Conservation (phyloP, 306 rosid genomes). For the Geum urbanum region DNA sequence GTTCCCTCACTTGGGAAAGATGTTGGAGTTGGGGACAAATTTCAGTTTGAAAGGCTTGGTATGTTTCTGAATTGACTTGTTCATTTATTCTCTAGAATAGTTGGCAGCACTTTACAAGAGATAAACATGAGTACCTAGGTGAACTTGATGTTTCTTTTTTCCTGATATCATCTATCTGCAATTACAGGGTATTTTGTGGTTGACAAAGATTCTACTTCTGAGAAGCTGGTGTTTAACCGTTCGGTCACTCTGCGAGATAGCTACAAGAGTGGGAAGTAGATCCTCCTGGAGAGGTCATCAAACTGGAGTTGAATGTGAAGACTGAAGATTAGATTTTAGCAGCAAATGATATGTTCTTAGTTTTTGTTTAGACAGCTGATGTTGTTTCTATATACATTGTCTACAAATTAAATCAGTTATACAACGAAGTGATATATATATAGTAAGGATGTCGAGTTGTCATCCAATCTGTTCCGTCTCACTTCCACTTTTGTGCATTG, state of each 20-base stretch:
- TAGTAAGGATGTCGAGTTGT: not conserved
- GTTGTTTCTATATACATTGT: not conserved
- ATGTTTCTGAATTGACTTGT: conserved; percentile 23
- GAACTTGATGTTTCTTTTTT: not conserved
- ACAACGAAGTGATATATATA: conserved; percentile 1
- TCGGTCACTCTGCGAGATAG: conserved; percentile 80
- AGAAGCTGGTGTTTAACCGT: conserved; percentile 77
- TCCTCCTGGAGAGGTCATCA: not conserved
- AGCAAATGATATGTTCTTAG: not conserved
- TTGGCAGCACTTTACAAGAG: conserved; percentile 6
- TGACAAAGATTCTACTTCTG: conserved; percentile 73
- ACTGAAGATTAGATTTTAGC: not conserved
- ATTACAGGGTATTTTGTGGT: conserved; percentile 85
- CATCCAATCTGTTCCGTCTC: not conserved
- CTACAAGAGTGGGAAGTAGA: conserved; percentile 74
- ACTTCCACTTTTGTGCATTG: not conserved
- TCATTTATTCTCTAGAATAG: not conserved
- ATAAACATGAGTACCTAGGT: not conserved
- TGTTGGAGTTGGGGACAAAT: conserved; percentile 62
- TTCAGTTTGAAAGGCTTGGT: conserved; percentile 98
- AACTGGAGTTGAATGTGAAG: not conserved
- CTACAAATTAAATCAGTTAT: conserved; percentile 5
- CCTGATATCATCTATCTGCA: conserved; percentile 9
- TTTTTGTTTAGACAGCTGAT: not conserved
- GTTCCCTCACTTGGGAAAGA: conserved; percentile 39